Conservation (phyloP, 495 filamentous ascomycete genomes). For the Rhypophila decipiens region DNA sequence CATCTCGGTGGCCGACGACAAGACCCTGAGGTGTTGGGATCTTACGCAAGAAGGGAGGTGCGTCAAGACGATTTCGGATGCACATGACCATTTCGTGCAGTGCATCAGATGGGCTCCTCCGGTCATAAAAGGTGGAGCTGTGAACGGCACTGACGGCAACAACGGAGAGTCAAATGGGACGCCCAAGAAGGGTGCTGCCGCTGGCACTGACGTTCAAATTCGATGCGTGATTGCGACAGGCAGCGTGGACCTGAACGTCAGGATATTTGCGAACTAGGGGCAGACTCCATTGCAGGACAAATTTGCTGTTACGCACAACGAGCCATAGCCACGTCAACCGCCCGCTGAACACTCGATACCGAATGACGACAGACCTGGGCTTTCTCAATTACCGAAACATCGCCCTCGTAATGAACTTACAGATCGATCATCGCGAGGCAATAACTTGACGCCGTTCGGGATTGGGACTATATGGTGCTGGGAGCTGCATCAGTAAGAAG, state of each 20-base stretch:
- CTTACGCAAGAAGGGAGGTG: constrained; percentile 83
- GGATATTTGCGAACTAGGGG: constrained; percentile 51
- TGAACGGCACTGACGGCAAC: constrained; percentile 42
- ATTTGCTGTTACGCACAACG: not conserved
- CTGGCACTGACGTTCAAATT: constrained; percentile 39
- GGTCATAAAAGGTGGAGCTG: constrained; percentile 51
- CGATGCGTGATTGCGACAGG: constrained; percentile 59
- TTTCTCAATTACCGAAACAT: too few species aligned
- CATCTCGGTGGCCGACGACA: constrained; percentile 80
- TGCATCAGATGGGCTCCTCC: constrained; percentile 90
- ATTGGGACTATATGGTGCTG: too few species aligned
- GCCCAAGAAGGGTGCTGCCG: constrained; percentile 33
- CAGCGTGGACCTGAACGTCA: constrained; percentile 54
- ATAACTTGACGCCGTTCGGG: too few species aligned
- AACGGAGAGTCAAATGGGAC: constrained; percentile 48
- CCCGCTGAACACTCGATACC: not conserved
- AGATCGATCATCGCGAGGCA: too few species aligned
- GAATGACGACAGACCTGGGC: too few species aligned
- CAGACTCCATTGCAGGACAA: not conserved
- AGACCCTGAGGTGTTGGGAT: constrained; percentile 93
- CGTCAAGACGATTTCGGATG: constrained; percentile 74
- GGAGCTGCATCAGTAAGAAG: too few species aligned
- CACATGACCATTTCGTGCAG: constrained; percentile 80
- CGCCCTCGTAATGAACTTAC: too few species aligned
- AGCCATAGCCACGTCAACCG: not conserved